These are phyloP conservation scores for Botrytis hyacinthi DNA, from an alignment of 2,329 filamentous ascomycete genomes.

Conservation along the genomic window DNA sequence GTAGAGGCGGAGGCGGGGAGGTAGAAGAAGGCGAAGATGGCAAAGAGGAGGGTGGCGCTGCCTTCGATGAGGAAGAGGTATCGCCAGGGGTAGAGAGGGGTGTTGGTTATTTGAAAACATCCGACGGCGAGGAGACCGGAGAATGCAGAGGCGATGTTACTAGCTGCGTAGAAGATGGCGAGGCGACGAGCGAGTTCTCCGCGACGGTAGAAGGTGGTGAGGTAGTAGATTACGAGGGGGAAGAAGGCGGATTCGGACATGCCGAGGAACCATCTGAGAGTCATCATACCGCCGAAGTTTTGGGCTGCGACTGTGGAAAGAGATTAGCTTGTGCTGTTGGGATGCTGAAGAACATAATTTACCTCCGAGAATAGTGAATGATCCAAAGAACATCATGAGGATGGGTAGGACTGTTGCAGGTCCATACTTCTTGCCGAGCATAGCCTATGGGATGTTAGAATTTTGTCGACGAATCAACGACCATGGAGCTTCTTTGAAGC, in stretches of 20 bases:
- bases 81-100: slow-evolving; percentile 49
- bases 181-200: slow-evolving; percentile 68
- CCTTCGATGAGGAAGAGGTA: slow-evolving; percentile 52
- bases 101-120: slow-evolving; percentile 53
- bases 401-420: slow-evolving; percentile 61
- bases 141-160: slow-evolving; percentile 46
- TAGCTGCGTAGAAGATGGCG: slow-evolving; percentile 61
- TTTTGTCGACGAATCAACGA: not conserved
- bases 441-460: slow-evolving; percentile 37
- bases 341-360: not conserved
- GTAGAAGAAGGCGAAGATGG: slow-evolving; percentile 40
- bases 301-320: slow-evolving; percentile 44
- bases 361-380: slow-evolving; percentile 52
- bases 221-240: slow-evolving; percentile 58
- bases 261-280: slow-evolving; percentile 67
- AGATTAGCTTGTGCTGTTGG: not conserved
- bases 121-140: slow-evolving; percentile 41
- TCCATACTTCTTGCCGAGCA: slow-evolving; percentile 67
- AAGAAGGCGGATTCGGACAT: slow-evolving; percentile 64
- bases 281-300: slow-evolving; percentile 65
- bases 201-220: slow-evolving; percentile 67
- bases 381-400: slow-evolving; percentile 68
- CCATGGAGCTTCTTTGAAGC: not conserved
- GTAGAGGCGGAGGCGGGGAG: slow-evolving; percentile 38
- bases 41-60: slow-evolving; percentile 28